These are phyloP conservation scores for Senecio squalidus DNA, from an alignment of 140 eudicot genomes.

Conservation along the genomic window DNA sequence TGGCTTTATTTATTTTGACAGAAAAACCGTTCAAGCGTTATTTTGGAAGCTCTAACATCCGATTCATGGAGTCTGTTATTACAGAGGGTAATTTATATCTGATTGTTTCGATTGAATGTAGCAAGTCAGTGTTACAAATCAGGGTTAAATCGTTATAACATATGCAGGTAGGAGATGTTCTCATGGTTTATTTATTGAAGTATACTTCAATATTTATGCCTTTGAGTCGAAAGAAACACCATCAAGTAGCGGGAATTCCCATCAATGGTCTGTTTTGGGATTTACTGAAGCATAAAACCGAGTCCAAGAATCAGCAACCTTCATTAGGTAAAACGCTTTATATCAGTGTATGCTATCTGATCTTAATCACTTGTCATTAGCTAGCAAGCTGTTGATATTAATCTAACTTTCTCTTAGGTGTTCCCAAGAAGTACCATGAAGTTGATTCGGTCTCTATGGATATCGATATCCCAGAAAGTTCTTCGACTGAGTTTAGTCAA, in stretches of 20 bases:
- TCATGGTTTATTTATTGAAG: conserved; percentile 58
- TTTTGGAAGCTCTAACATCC: conserved; percentile 44
- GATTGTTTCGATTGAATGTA: background rate
- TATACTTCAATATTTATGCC: conserved; percentile 63
- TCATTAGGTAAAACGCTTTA: conserved; percentile 10
- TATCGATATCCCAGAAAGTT: conserved; percentile 22
- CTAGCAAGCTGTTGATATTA: background rate
- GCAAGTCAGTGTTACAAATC: background rate
- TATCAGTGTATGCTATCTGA: too few species aligned
- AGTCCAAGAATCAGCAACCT: conserved; percentile 12
- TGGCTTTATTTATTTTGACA: conserved; percentile 25
- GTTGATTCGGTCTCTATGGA: conserved; percentile 14
- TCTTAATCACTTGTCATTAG: background rate
- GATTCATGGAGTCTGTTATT: conserved; percentile 57
- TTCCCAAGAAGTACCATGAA: conserved; percentile 30
- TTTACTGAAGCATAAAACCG: conserved; percentile 13
- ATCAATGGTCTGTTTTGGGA: conserved; percentile 33
- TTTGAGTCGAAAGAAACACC: conserved; percentile 42
- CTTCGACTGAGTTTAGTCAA: conserved; percentile 3
- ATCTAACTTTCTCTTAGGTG: conserved; percentile 32
- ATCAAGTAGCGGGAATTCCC: conserved; percentile 74
- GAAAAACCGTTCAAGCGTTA: conserved; percentile 34
- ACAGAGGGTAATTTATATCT: conserved; percentile 42
- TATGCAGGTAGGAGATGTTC: conserved; percentile 73
- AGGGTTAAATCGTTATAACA: conserved; percentile 2